A percentile compares a stretch with the other conserved stretches of the same genome.
Conservation (phyloP, 495 filamentous ascomycete genomes). For the Aspergillus coremiiformis region DNA sequence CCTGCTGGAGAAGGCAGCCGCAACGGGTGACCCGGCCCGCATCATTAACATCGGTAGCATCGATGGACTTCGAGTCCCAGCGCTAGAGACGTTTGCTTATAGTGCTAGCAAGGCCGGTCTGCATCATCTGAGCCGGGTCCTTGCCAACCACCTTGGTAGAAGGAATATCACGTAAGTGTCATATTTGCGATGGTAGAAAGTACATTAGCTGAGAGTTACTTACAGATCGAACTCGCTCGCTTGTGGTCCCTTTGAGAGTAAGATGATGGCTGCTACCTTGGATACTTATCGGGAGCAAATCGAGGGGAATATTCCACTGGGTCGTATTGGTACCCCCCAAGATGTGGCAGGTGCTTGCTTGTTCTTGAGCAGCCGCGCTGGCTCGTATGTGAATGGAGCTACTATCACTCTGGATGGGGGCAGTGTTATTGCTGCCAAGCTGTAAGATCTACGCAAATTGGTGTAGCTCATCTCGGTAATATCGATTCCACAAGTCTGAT, state of each 20-base stretch:
- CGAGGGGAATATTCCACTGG: constrained; percentile 56
- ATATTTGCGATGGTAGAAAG: neutral
- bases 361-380: constrained; percentile 63
- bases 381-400: constrained; percentile 68
- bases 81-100: constrained; percentile 72
- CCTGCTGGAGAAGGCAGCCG: constrained; percentile 52
- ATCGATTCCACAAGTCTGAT: neutral
- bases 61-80: constrained; percentile 59
- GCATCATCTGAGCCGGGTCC: constrained; percentile 62
- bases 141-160: constrained; percentile 63
- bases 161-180: constrained; percentile 56
- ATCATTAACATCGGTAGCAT: constrained; percentile 71
- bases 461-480: neutral
- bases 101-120: constrained; percentile 67
- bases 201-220: constrained; percentile 3
- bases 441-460: constrained; percentile 30
- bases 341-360: constrained; percentile 74
- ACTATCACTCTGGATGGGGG: constrained; percentile 72
- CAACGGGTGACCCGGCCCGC: constrained; percentile 46
- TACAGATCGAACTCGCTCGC: constrained; percentile 56
- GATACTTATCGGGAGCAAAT: constrained; percentile 54
- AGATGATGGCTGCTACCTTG: constrained; percentile 75
- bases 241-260: constrained; percentile 73
- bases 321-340: constrained; percentile 59
- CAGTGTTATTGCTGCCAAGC: constrained; percentile 43